phyloP scores from a whole-genome alignment of 108 stramenopile genomes.

The Nitzschia sp. region DNA sequence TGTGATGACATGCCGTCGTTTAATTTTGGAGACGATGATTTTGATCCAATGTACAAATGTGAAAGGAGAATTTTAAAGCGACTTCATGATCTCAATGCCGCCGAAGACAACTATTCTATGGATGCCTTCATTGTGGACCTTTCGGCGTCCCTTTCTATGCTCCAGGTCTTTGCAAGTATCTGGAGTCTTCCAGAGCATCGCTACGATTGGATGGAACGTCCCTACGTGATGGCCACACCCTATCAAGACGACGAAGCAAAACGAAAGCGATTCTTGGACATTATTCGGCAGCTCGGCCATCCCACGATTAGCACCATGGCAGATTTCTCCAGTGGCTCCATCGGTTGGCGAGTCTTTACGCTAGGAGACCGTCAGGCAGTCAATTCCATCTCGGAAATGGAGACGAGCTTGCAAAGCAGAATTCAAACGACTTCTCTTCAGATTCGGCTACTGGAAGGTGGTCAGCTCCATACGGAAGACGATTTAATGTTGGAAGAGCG shows the following conservation, averaged over 20 bases:
- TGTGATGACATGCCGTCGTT: neutral
- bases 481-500: slow-evolving; percentile 8
- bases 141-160: slow-evolving; percentile 16
- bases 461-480: neutral
- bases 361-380: neutral
- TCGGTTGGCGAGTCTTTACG: slow-evolving; percentile 1
- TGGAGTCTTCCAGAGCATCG: slow-evolving; percentile 16
- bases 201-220: neutral
- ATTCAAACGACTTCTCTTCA: neutral
- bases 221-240: neutral
- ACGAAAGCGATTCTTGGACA: neutral
- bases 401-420: neutral
- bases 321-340: neutral
- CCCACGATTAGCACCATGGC: neutral
- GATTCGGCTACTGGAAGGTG: neutral
- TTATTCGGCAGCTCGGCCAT: neutral
- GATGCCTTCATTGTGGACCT: slow-evolving; percentile 21
- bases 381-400: neutral
- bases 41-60: slow-evolving; percentile 24
- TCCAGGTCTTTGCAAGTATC: slow-evolving; percentile 31
- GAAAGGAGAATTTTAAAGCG: slow-evolving; percentile 17
- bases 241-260: neutral
- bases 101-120: neutral
- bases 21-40: neutral
- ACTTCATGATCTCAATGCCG: neutral